Evolutionary conservation across 1,284 basidiomycete genomes (phyloP), one percentile per base, ranked within the genome.

Genomic region (Heterobasidion annosum): DNA sequence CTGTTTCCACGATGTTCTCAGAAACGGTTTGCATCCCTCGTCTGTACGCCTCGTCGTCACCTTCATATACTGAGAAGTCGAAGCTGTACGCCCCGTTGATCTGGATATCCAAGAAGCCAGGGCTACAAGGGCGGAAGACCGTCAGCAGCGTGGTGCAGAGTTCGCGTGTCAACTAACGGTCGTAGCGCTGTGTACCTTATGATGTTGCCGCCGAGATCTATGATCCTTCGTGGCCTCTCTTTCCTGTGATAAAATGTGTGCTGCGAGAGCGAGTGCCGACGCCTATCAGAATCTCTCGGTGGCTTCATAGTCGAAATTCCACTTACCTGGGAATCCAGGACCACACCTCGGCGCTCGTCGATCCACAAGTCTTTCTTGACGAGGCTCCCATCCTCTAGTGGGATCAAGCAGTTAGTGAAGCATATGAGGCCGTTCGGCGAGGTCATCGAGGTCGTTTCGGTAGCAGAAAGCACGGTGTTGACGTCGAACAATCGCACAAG

Each of bases 61-160:
- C 80, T 18, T 88, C 81, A 60, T 82, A 85, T 13, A 91, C 80
- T 16, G 88, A 91, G 63, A 95, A 95, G 68, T 96, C 93, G 62
- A 94, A 86, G 15, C 88, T 87, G 67, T 91, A 96, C 7, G 85
- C 93, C 50, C 93, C 93, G 62, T 96, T 92, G 59, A 92, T 83
- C 63, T 92, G 90, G 33, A 87, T 81, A 65, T 91, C 88, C 53
- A 92, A 76, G 60, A 85, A 79, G 0, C 88, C 89, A 3, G 90
- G 88, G 62, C 87, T 88, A 32, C 55, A 6, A 51, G 44, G 46
- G 9, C n/a, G 34, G 34, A 47, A 52, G n/a, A 46, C 48, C 34
- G 10, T 16, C 3, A 40, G 25, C 25, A 25, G 37, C 10, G 37
- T n/a, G n/a, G 37, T 40, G n/a, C 37, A 40, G n/a, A n/a, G n/a